These are phyloP conservation scores for Lentinula aciculospora DNA, from an alignment of 768 basidiomycete genomes.

Conservation along the genomic window DNA sequence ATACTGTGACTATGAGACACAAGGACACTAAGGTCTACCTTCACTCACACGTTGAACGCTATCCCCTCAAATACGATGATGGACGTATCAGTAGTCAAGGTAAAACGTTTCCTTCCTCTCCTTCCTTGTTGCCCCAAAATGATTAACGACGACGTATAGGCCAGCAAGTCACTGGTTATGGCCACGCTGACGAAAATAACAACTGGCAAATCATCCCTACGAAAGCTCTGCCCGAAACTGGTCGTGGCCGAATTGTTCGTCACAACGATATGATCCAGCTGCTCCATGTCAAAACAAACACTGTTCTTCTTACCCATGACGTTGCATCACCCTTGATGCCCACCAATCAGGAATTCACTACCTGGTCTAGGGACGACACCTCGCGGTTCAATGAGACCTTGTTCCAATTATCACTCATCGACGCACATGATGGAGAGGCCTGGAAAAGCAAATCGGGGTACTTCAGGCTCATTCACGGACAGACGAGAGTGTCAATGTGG, in stretches of 20 bases:
- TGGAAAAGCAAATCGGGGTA: slow-evolving; percentile 94
- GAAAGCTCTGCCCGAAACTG: slow-evolving; percentile 89
- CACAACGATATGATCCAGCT: slow-evolving; percentile 88
- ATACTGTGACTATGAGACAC: slow-evolving; percentile 82
- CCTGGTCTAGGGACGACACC: slow-evolving; percentile 76
- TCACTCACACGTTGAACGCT: slow-evolving; percentile 88
- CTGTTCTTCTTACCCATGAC: slow-evolving; percentile 87
- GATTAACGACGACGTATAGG: slow-evolving; percentile 34
- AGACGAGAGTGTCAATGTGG: slow-evolving; percentile 92
- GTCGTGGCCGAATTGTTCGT: slow-evolving; percentile 87
- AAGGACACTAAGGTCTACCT: slow-evolving; percentile 91
- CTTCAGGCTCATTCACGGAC: slow-evolving; percentile 84
- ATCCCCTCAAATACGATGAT: slow-evolving; percentile 93
- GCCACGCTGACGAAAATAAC: slow-evolving; percentile 92
- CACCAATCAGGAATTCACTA: slow-evolving; percentile 98
- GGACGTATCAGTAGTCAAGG: slow-evolving; percentile 94
- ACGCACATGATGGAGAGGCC: slow-evolving; percentile 70
- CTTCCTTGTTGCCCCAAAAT: neutral
- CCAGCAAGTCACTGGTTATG: slow-evolving; percentile 95
- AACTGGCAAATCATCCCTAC: slow-evolving; percentile 94
- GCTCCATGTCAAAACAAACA: slow-evolving; percentile 80
- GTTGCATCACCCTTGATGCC: slow-evolving; percentile 96
- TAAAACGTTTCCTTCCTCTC: slow-evolving; percentile 20
- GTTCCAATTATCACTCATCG: slow-evolving; percentile 71
- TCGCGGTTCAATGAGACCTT: slow-evolving; percentile 83